Evolutionary conservation across 768 basidiomycete species (phyloP), one percentile per base, ranked within the genome.

Genomic region (Boletus rubroflammeus): DNA sequence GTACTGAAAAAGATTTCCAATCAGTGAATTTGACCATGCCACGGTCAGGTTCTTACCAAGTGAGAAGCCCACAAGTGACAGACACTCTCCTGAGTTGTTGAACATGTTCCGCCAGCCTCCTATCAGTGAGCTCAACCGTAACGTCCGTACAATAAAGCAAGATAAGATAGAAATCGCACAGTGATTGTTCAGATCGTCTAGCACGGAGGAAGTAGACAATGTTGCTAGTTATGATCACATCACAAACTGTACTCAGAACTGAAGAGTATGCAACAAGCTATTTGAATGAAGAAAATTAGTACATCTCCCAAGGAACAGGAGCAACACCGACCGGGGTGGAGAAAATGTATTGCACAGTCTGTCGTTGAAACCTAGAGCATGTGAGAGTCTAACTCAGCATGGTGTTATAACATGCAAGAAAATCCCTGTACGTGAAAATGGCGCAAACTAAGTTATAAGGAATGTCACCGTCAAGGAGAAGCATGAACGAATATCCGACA

Each of bases 121-220:
- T 56, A 11, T 34, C 17, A 13, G 17, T 46, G 44, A 28, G 15
- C 26, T 52, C 38, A 41, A n/a, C n/a, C n/a, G n/a, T n/a, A n/a
- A 19, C 15, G 11, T 35, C 23, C 1, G 23, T 32, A n/a, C 15
- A 40, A 6, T 10, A 38, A 29, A 23, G 28, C 21, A 43, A 31
- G 19, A 36, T 26, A 19, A 32, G 19, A 34, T 9, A 15, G 10
- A 15, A 23, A 15, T 26, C 52, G 21, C 31, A 56, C 54, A 26
- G n/a, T 19, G 15, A 31, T 14, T 38, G 28, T 14, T 25, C 35
- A 14, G 41, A 21, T 3, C 42, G 40, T 21, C 53, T 34, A 28
- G 17, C 35, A 4, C 53, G 50, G 6, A 54, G 53, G 40, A 54
- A 55, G 41, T 55, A 55, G 35, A 55, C 28, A 3, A 44, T 19